A percentile compares a stretch with the other conserved stretches of the same genome.
phyloP scores from a whole-genome alignment of 2,329 filamentous ascomycete species.

The Fonsecaea pedrosoi region DNA sequence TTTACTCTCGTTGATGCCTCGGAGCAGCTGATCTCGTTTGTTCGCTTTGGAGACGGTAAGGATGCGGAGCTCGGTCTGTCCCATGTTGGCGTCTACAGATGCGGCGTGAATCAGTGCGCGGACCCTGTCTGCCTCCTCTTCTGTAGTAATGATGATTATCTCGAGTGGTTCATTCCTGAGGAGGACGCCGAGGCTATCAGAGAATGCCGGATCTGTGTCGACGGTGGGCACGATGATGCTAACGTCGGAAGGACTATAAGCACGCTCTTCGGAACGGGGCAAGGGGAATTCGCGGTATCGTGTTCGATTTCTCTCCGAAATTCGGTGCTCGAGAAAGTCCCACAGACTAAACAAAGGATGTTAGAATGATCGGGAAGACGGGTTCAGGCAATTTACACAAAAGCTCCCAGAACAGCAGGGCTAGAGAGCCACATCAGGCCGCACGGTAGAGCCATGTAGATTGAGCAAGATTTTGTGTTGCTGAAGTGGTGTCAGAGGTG shows the following conservation, averaged over 20 bases:
- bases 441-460: neutral
- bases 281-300: constrained; percentile 14
- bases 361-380: neutral
- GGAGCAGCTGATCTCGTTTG: constrained; percentile 16
- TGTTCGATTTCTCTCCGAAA: constrained; percentile 1
- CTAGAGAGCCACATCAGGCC: neutral
- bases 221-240: constrained; percentile 22
- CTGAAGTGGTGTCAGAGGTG: neutral
- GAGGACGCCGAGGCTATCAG: constrained; percentile 10
- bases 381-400: neutral
- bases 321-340: constrained; percentile 13
- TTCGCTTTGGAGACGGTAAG: constrained; percentile 5
- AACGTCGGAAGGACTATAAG: constrained; percentile 7
- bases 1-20: constrained; percentile 14
- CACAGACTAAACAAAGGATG: neutral
- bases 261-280: neutral
- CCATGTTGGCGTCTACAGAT: neutral
- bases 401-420: neutral
- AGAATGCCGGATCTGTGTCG: constrained; percentile 10
- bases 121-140: constrained; percentile 11
- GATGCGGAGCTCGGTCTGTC: neutral
- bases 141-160: constrained; percentile 20
- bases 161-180: constrained; percentile 12
- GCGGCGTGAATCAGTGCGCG: constrained; percentile 1
- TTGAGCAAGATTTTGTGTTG: neutral